Evolutionary conservation across 768 basidiomycete genomes (phyloP), one percentile per base, ranked within the genome.

Genomic region (Rhodotorula kratochvilovae): DNA sequence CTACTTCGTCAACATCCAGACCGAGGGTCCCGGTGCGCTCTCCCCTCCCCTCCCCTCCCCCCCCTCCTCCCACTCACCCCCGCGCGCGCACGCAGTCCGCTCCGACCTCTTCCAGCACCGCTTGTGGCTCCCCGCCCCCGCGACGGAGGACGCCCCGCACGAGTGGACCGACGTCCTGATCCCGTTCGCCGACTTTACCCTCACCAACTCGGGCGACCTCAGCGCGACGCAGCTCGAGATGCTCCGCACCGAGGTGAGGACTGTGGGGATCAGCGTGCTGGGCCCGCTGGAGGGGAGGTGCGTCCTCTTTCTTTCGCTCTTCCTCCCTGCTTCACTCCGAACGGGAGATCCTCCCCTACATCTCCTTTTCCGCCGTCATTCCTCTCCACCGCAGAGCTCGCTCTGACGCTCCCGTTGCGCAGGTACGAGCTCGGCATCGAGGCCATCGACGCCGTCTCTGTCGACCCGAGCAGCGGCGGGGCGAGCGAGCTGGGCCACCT

Each of bases 71-170:
- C 25, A 59, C 43, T n/a, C 23, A 23, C 13, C 56, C 10, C 39
- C 8, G 27, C 61, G 31, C 54, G 1, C 56, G 36, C 65, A 1
- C 55, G 84, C 86, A 55, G 83, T 90, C 60, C 85, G 87, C 61
- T 89, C 87, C 48, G 92, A 95, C 79, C 82, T 98, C n/a, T 98
- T 90, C 88, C 95, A 96, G 78, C 93, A 97, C 76, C 85, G 91
- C 45, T 83, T 98, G n/a, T 90, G 86, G 81, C 90, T 93, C 79
- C 83, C 84, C 61, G 83, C 36, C 0, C 68, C 76, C 85, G 86
- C 63, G 15, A 25, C 64, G 51, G 70, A 75, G 13, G 2, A 12
- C 10, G 66, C 64, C 10, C 67, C 70, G 4, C 70, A 75, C 35
- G 81, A 83, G 8, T 94, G 92, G 92, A 89, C 92, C 79, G 88